Evolutionary conservation across 371 early-diverging fungal species (phyloP).

Genomic region (Mortierella sp.): DNA sequence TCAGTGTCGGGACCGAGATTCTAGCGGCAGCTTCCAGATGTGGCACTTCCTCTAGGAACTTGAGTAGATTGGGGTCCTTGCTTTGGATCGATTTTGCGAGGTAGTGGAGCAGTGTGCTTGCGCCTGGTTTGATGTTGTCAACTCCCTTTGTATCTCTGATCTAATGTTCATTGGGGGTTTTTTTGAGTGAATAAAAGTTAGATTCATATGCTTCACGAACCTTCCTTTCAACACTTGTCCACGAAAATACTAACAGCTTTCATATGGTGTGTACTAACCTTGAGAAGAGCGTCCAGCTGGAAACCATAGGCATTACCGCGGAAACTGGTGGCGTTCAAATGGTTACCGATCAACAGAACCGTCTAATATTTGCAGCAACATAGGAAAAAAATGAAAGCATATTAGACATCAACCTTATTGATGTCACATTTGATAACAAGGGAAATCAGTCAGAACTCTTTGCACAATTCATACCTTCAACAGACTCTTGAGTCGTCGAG

Average conservation of each 20-base stretch:
- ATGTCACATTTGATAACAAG: neutral
- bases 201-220: too few species aligned
- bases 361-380: conserved; percentile 54
- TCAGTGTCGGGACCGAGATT: conserved; percentile 76
- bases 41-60: conserved; percentile 78
- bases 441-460: neutral
- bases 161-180: conserved; percentile 48
- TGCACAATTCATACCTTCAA: conserved; percentile 63
- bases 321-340: conserved; percentile 82
- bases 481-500: conserved; percentile 67
- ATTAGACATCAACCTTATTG: neutral
- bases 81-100: conserved; percentile 75
- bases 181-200: neutral
- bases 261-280: conserved; percentile 58
- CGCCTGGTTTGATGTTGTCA: conserved; percentile 67
- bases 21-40: conserved; percentile 79
- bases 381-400: neutral
- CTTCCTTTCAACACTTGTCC: too few species aligned
- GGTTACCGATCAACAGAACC: conserved; percentile 86
- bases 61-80: conserved; percentile 68
- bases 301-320: conserved; percentile 91
- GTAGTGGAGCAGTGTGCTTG: conserved; percentile 84
- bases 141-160: conserved; percentile 80
- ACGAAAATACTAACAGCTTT: neutral
- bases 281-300: conserved; percentile 77